Evolutionary conservation across 2,329 filamentous ascomycete genomes (phyloP).

Genomic region (Claviceps fusiformis): DNA sequence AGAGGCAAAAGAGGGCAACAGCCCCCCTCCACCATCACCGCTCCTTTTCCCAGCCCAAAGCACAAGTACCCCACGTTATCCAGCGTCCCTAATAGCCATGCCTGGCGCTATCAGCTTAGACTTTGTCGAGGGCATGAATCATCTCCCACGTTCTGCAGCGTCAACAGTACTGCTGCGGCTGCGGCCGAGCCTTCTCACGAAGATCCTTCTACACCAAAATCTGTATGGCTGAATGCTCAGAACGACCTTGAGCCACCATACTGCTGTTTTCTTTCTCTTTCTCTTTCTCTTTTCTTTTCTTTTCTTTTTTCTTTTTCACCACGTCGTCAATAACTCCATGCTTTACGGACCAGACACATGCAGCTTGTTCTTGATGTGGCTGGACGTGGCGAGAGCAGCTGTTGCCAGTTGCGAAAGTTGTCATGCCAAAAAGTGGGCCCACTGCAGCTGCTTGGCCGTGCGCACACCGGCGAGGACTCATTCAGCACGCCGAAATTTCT

Average conservation of each 20-base stretch:
- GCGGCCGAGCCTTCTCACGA: conserved; percentile 8
- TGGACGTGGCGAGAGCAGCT: not conserved
- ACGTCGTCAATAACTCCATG: no score
- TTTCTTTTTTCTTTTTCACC: no score
- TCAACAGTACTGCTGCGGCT: conserved; percentile 8
- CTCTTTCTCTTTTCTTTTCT: no score
- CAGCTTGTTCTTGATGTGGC: not conserved
- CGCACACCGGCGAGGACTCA: no score
- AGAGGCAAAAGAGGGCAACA: conserved; percentile 6
- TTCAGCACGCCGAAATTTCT: no score
- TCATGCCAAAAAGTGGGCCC: no score
- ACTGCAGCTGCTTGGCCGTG: no score
- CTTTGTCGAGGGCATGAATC: not conserved
- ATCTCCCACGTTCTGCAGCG: not conserved
- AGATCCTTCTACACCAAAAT: not conserved
- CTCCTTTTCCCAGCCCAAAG: not conserved
- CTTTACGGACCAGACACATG: no score
- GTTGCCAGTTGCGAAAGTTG: no score
- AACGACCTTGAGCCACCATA: no score
- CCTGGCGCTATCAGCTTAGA: not conserved
- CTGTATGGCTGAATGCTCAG: no score
- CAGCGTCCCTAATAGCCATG: not conserved
- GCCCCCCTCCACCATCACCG: conserved; percentile 2
- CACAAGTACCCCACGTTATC: not conserved
- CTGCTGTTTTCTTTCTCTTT: no score